Base-by-base conservation (phyloP, 2,329 filamentous ascomycete genomes). In the Rhynchosporium agropyri region DNA sequence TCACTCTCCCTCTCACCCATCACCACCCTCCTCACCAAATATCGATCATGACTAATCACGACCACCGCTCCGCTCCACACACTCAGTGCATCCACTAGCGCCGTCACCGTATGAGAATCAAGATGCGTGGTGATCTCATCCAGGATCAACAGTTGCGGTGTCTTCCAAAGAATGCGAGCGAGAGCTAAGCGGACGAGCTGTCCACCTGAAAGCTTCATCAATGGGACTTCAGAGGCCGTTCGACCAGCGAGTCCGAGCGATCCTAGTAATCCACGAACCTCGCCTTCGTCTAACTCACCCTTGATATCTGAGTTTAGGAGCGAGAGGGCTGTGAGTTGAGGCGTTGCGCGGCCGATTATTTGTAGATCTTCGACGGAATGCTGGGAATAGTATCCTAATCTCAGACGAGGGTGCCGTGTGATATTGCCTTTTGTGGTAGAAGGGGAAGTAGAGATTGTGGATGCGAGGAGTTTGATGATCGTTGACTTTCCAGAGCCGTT, bases 111-210 rank as follows among this genome's bases (percentile, higher is more conserved):
- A 76, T 95, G 86, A 65, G 89, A 90, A 73, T 96, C 92, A 46
- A 96, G 80, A 78, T 96, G 92, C 0, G 91, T 99, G 74, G 95
- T 98, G 58, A 95, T 94, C 80, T 98, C 94, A 84, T 98, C 94
- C 15, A 98, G 88, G 33, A 98, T 92, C 63, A 99, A 85, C 72
- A 99, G 79, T 79, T 99, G 95, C 0, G 95, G 95, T 82, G 97
- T 97, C 81, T 97, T 97, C 92, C 92, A 96, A 88, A 96, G 93
- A 71, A 92, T 89, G 71, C 90, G 90, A 1, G 91, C 94, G 69
- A 98, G 94, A 6, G 91, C 95, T 29, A 92, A 88, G 92, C 92
- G 73, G 55, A 89, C 89, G 28, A 91, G 83, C 75, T 96, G 92
- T 0, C 91, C 92, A 46, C 91, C 91, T 0, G 90, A 94, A 0